phyloP scores from a whole-genome alignment of 495 filamentous ascomycete genomes.

The Melanomma pulvis-pyrius region DNA sequence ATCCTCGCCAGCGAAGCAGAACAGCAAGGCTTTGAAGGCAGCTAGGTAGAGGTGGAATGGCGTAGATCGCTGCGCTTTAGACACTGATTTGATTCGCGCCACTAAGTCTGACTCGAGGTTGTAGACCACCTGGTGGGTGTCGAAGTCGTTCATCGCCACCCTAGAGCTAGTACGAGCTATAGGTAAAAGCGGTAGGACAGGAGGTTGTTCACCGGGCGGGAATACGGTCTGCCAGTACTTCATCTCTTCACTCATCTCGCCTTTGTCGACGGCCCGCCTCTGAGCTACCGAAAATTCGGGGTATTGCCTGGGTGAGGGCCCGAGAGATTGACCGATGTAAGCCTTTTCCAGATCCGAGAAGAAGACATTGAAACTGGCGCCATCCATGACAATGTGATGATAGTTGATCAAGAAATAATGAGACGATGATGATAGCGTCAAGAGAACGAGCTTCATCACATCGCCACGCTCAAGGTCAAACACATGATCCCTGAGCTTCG shows the following conservation, averaged over 20 bases:
- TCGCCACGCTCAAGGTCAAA: conserved; percentile 7
- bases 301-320: background rate
- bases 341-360: conserved; percentile 19
- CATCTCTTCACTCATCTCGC: conserved; percentile 33
- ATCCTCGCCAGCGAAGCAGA: conserved; percentile 22
- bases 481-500: background rate
- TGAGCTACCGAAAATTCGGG: conserved; percentile 18
- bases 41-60: conserved; percentile 54
- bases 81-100: conserved; percentile 6
- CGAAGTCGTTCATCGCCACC: background rate
- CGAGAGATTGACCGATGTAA: conserved; percentile 1
- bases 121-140: background rate
- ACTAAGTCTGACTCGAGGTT: background rate
- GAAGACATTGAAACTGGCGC: conserved; percentile 18
- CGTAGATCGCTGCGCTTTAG: conserved; percentile 23
- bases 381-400: conserved; percentile 35
- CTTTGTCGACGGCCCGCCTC: conserved; percentile 8
- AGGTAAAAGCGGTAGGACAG: conserved; percentile 41
- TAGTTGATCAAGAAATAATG: conserved; percentile 19
- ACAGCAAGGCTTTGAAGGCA: conserved; percentile 44
- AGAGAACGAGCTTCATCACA: background rate
- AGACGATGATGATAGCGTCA: background rate
- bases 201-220: conserved; percentile 20
- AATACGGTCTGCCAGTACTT: conserved; percentile 41
- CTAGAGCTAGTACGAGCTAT: conserved; percentile 22